These are phyloP conservation scores for Allomyces javanicus DNA, from an alignment of 192 early-diverging fungal species.

Conservation along the genomic window DNA sequence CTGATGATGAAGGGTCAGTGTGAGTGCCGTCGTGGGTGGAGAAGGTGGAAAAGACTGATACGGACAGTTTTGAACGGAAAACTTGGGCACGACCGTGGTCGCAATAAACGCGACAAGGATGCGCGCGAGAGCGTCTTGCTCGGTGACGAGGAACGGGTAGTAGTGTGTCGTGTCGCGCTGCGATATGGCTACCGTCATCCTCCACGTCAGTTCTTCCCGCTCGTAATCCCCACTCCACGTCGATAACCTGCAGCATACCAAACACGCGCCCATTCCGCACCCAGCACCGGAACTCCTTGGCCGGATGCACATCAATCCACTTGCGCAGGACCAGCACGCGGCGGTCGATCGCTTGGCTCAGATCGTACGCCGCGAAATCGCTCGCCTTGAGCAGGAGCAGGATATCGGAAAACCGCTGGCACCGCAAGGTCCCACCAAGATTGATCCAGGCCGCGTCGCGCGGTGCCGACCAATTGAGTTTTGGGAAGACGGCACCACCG, in stretches of 20 bases:
- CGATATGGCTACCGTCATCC: slow-evolving; percentile 1
- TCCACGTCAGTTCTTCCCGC: background rate
- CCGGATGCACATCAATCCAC: slow-evolving; percentile 74
- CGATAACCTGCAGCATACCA: slow-evolving; percentile 21
- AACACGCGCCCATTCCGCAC: slow-evolving; percentile 46
- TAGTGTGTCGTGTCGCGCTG: slow-evolving; percentile 1
- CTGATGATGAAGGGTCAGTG: slow-evolving; percentile 13
- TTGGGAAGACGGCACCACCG: slow-evolving; percentile 73
- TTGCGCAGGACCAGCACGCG: slow-evolving; percentile 67
- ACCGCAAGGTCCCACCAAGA: slow-evolving; percentile 54
- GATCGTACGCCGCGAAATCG: slow-evolving; percentile 75
- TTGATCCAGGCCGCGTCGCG: slow-evolving; percentile 82
- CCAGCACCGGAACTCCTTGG: slow-evolving; percentile 94
- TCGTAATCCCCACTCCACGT: background rate
- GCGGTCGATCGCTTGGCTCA: slow-evolving; percentile 49
- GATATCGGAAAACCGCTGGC: slow-evolving; percentile 55
- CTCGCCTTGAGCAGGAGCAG: slow-evolving; percentile 77
- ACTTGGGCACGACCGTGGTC: background rate
- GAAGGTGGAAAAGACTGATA: slow-evolving; percentile 3
- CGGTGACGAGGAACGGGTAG: slow-evolving; percentile 1
- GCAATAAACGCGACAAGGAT: background rate
- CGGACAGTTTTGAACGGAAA: background rate
- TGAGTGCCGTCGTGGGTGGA: background rate
- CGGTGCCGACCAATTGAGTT: slow-evolving; percentile 58
- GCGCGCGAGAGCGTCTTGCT: background rate